Base-by-base conservation (phyloP, 73 alveolate genomes). In the Paramecium sonneborni region DNA sequence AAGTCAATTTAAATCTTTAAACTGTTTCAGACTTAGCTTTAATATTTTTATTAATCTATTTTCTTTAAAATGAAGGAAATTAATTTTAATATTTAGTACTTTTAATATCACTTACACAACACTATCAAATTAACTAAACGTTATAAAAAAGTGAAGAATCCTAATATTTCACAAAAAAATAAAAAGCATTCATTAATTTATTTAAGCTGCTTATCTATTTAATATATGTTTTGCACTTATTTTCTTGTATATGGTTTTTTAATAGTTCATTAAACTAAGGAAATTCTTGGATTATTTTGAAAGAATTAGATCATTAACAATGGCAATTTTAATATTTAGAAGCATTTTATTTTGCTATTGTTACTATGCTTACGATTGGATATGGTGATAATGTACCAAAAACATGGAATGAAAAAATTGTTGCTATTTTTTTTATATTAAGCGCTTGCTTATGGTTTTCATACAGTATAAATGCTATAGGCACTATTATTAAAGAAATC, bases 341-440 rank as follows among this genome's bases (percentile, higher is more conserved):
- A 39, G 70, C 93, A 37, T 87, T 68, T 23, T 87, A 87, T 41
- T 87, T 87, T 67, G 72, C 89, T 39, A 87, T 87, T 5, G 93
- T 87, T 15, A 87, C 93, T 1, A 87, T 87, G 93, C 82, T 79
- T 0, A 87, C 93, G 2, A 79, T 87, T 30, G 93, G 93, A 20
- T 87, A 57, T 87, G 93, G 93, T 10, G 93, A 87, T 68, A 79
- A 39, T 23, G 41, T 87, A 38, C 93, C 93, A 23, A 87, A 41
- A 37, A 87, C 88, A 15, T 76, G 87, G 55, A 67, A 39, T 87
- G 93, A 87, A 46, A 87, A 87, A 41, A 21, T 87, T 1, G 44
- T 67, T 38, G 34, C 76, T 2, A 79, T 87, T 2, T 56, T 87
- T 26, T 67, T 87, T n/a, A 87, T 87, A 20, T 28, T 87, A 34